Conservation (phyloP, 805 yeast species). For the Barnettozyma salicaria region DNA sequence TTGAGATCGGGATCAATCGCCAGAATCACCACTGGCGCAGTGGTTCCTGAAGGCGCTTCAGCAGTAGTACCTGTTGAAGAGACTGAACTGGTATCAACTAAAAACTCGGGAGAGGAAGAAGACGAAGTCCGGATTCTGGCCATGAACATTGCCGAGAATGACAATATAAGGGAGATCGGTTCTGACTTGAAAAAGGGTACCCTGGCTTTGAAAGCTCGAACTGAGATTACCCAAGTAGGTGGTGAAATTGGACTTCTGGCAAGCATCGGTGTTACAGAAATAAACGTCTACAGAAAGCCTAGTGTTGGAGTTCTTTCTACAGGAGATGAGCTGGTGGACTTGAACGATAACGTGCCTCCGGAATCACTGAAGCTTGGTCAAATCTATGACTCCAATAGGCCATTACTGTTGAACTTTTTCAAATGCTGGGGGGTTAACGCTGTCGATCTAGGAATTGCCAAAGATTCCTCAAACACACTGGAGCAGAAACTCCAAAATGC, state of each 20-base stretch:
- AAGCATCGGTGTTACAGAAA: constrained; percentile 36
- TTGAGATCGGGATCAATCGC: constrained; percentile 34
- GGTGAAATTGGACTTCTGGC: constrained; percentile 47
- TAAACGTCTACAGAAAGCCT: constrained; percentile 38
- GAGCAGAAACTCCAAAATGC: constrained; percentile 20
- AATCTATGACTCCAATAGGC: constrained; percentile 46
- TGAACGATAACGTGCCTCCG: constrained; percentile 11
- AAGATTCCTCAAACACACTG: constrained; percentile 33
- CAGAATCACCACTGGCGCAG: constrained; percentile 52
- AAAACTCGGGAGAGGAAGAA: constrained; percentile 39
- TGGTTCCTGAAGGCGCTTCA: constrained; percentile 46
- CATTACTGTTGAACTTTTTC: constrained; percentile 35
- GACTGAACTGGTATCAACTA: constrained; percentile 33
- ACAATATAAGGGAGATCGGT: constrained; percentile 43
- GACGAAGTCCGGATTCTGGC: constrained; percentile 36
- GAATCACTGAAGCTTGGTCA: constrained; percentile 33
- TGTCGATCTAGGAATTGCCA: constrained; percentile 45
- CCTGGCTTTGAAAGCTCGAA: constrained; percentile 32
- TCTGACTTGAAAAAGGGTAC: constrained; percentile 40
- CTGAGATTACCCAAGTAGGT: constrained; percentile 35
- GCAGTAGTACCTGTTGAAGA: constrained; percentile 53
- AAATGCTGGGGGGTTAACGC: constrained; percentile 32
- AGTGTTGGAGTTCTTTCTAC: constrained; percentile 43
- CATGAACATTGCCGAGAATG: constrained; percentile 32
- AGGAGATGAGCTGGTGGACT: constrained; percentile 44